Percentiles rank a stretch among this genome's conserved stretches.
These are phyloP conservation scores for Annulohypoxylon stygium DNA, from an alignment of 495 filamentous ascomycete species.

Conservation along the genomic window DNA sequence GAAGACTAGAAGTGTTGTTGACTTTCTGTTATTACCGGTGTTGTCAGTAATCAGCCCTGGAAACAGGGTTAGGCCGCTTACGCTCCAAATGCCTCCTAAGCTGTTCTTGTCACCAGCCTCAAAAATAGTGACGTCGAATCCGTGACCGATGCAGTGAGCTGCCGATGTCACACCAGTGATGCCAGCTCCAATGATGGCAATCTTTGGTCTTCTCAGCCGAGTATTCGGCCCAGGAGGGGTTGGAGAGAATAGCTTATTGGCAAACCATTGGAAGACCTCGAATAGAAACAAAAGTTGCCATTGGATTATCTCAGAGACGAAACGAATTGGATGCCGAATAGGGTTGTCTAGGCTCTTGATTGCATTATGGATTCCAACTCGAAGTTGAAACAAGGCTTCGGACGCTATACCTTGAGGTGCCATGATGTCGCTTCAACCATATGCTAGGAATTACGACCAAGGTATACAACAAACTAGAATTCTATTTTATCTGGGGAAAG, in stretches of 20 bases:
- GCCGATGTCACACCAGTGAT: conserved; percentile 86
- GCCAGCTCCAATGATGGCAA: conserved; percentile 87
- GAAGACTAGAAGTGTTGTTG: conserved; percentile 84
- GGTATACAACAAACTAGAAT: not conserved
- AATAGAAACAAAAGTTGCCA: conserved; percentile 49
- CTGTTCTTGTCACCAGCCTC: conserved; percentile 73
- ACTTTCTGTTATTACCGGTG: conserved; percentile 67
- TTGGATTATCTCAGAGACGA: conserved; percentile 76
- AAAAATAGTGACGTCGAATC: conserved; percentile 84
- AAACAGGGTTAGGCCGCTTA: conserved; percentile 53
- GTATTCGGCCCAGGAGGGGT: conserved; percentile 71
- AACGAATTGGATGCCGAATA: conserved; percentile 63
- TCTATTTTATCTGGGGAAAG: not conserved
- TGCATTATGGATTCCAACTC: conserved; percentile 11
- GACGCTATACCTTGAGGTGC: conserved; percentile 18
- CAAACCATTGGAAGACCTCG: conserved; percentile 71
- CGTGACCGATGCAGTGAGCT: conserved; percentile 87
- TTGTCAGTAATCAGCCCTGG: conserved; percentile 12
- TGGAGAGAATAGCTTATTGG: conserved; percentile 76
- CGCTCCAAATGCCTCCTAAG: conserved; percentile 88
- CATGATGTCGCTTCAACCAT: conserved; percentile 10
- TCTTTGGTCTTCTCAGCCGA: conserved; percentile 68
- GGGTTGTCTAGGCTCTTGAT: conserved; percentile 45
- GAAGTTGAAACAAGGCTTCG: conserved; percentile 1
- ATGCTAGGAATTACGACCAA: conserved; percentile 7